These are phyloP conservation scores for Collariella sp. DNA, from an alignment of 495 filamentous ascomycete species.

Conservation along the genomic window DNA sequence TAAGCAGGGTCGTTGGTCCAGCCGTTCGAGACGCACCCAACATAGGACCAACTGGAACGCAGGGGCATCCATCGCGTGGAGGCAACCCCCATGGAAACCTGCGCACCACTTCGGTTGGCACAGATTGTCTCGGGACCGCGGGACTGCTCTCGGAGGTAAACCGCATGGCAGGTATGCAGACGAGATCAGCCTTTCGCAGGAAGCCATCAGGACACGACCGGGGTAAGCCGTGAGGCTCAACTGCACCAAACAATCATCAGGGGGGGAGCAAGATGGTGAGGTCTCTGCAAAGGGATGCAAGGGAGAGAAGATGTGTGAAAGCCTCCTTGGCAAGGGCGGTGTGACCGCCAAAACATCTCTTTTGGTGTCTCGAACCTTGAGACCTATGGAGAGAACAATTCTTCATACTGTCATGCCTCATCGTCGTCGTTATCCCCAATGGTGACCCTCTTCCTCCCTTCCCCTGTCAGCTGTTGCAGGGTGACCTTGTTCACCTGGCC, in stretches of 20 bases:
- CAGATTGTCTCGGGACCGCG: slow-evolving; percentile 5
- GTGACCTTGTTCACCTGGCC: slow-evolving; percentile 81
- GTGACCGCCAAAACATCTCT: slow-evolving; percentile 18
- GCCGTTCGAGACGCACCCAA: slow-evolving; percentile 2
- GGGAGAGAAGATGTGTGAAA: slow-evolving; percentile 2
- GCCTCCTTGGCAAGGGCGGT: slow-evolving; percentile 20
- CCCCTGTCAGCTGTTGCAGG: slow-evolving; percentile 73
- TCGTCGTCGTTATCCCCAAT: slow-evolving; percentile 65
- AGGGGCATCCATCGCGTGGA: slow-evolving; percentile 27
- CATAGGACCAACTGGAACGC: slow-evolving; percentile 32
- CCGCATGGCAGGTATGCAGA: slow-evolving; percentile 17
- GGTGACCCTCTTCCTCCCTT: slow-evolving; percentile 78
- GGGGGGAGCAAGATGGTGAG: slow-evolving; percentile 4
- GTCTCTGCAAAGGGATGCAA: slow-evolving; percentile 11
- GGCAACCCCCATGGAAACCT: slow-evolving; percentile 7
- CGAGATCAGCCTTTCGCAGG: slow-evolving; percentile 20
- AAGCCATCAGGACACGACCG: slow-evolving; percentile 15
- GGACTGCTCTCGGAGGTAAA: slow-evolving; percentile 9
- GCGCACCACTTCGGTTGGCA: slow-evolving; percentile 7
- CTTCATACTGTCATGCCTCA: slow-evolving; percentile 30
- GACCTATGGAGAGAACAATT: slow-evolving; percentile 17
- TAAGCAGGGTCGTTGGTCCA: slow-evolving; percentile 11
- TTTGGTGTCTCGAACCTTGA: slow-evolving; percentile 6
- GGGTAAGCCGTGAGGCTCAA: slow-evolving; percentile 1
- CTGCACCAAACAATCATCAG: slow-evolving; percentile 10